Base-by-base conservation (phyloP, 371 early-diverging fungal species). In the Rhizopus stolonifer region DNA sequence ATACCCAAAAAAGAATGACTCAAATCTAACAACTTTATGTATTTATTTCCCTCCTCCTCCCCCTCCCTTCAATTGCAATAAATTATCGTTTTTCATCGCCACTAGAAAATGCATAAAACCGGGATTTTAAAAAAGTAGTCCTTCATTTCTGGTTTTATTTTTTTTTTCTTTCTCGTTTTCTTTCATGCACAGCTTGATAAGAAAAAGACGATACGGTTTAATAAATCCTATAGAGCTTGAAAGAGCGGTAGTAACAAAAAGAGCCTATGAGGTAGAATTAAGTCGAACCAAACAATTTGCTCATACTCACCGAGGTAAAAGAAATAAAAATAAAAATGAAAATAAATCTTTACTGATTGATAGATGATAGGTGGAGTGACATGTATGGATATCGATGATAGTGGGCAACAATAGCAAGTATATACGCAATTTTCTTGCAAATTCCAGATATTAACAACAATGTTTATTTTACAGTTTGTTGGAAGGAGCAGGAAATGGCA, bases 401-500 rank as follows among this genome's bases (percentile, higher is more conserved):
- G 77, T 18, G 88, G 86, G 32, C 70, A 74, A 6, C 57, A 81
- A 71, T 87, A 84, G 87, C 84, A 74, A 67, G 77, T 21, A 21
- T 2, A 14, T 22, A 10, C 10, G 31, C 31, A 4, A 7, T 29
- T 29, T 29, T 29, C 10, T 29, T 14, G 14, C 9, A 38, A 56
- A 24, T 17, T 5, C 5, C 18, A 21, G 9, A 47, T 50, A 25
- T 11, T 10, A 46, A 14, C 4, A 36, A 13, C 14, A 31, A 23
- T 19, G n/a, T 23, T 51, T 13, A 29, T 19, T 25, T 19, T 21
- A 13, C 50, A 83, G 85, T 59, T 56, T 89, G 43, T 61, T 93
- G 17, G 79, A 86, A 4, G 82, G 86, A 6, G 91, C 88, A 10
- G 78, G 81, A 4, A 84, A 91, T 65, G 76, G 83, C 10, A 70